Base-by-base conservation (phyloP, 768 basidiomycete genomes). In the Calocera cornea region DNA sequence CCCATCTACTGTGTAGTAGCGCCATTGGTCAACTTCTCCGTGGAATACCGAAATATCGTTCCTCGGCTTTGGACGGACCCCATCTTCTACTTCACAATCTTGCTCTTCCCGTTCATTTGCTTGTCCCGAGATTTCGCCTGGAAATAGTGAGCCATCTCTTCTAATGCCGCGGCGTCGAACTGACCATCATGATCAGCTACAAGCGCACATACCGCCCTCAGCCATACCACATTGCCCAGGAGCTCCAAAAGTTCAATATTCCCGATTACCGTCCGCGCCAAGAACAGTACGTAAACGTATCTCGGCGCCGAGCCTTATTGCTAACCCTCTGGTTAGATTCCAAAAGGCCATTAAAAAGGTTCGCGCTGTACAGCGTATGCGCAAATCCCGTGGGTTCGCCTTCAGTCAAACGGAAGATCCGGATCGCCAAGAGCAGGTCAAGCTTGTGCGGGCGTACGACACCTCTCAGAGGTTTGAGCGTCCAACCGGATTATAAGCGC, bases 261-360 rank as follows among this genome's bases (percentile, higher is more conserved):
- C 93, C 92, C 2, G 93, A 95, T 73, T 99, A 98, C 75, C 83
- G 97, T 44, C 97, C 97, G 1, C 83, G 97, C 67, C 95, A 98
- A 77, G 97, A 97, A 77, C 97, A 98, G 88, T 97, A 72, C 71
- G 87, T 83, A 36, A 19, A 31, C 47, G 2, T 64, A 69, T 65
- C 64, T 49, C 40, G 33, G 44, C 64, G 14, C 8, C 54, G 65
- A n/a, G 70, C 31, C 27, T 41, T 11, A 22, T 68, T 19, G 27
- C 36, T 38, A 10, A 24, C 11, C 33, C 2, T n/a, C 22, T 24
- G 34, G 33, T 2, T 50, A 95, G 92, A 77, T 97, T 97, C 79
- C 94, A 97, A 77, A 97, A 97, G 76, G 97, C 97, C 17, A 99
- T 99, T 83, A 98, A 97, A 78, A 99, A 99, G 76, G 97, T 99